Evolutionary conservation across 2,329 filamentous ascomycete genomes (phyloP), one percentile per base, ranked within the genome.

Genomic region (Lanzia echinophila): DNA sequence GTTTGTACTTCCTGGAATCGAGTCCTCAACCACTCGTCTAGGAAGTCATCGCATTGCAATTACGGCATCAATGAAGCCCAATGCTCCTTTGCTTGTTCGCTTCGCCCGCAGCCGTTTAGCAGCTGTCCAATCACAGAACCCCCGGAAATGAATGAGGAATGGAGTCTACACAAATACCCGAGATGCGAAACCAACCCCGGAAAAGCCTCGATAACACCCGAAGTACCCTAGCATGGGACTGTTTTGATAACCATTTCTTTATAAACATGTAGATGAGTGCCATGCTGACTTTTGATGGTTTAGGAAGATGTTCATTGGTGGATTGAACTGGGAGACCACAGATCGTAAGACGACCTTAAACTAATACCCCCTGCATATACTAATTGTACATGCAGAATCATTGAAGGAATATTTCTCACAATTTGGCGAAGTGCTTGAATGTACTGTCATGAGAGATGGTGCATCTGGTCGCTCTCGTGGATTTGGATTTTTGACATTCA

Each of bases 301-400:
- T 74, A 99, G 94, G 67, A 99, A 99, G 77, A 99, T 99, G 94
- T 99, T 99, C 66, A 99, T 99, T 72, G 94, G 94, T 65, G 94
- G 94, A 39, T 75, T 99, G 53, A 99, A 99, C 69, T 99, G 94
- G 94, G 94, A 99, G 73, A 99, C 94, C 15, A 97, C 94, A 53
- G 92, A 97, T 75, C 85, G 92, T 97, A 84, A 79, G 53, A 54
- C 17, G 28, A 36, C 47, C 49, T 32, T 36, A 47, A 41, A 32
- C 7, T 17, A 39, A 41, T n/a, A 41, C 31, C 46, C 39, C 46
- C 32, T 42, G 28, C 28, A 24, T 46, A 28, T 13, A 28, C 48
- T 52, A 55, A 52, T 34, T 3, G 2, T 28, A 19, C 38, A 45
- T 38, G 50, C 68, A 99, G 94, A 99, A 77, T 97, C 94, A 7